Base-by-base conservation (phyloP, 2,329 filamentous ascomycete species). In the Alternaria ethzedia region DNA sequence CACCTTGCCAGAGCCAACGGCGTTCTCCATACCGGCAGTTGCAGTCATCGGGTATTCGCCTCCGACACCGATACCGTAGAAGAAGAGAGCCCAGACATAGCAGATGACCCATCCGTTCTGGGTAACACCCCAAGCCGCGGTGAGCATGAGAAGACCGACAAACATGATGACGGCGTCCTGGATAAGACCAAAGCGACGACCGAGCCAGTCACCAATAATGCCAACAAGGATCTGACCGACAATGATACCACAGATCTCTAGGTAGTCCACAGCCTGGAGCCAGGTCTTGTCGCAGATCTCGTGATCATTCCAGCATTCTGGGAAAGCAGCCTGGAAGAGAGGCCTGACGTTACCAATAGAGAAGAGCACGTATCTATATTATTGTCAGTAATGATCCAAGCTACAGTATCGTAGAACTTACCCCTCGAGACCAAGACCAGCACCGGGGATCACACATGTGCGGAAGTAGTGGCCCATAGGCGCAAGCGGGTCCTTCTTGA, bases 1-100 rank as follows among this genome's bases (percentile, higher is more conserved):
- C 57, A 97, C 83, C 79, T 91, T 94, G 66, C 95, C 94, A 41
- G 93, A 82, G n/a, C 92, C 89, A 49, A 94, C 91, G 15, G 93
- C 91, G 75, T 94, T 93, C 80, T 97, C 94, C 89, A 98, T 97
- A 64, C 94, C 94, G 9, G 93, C 94, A 12, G 95, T 97, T 17
- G 95, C 95, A 32, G 95, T 98, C 87, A 97, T 97, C 67, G 95
- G 95, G 78, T 98, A 97, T 82, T 97, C 94, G 71, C 94, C 94
- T 73, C 93, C 93, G 59, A 88, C 85, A 74, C 85, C 86, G 54
- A 90, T 86, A 75, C 90, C 89, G 81, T 96, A 96, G 84, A 98
- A 92, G 86, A 97, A 97, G 41, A 98, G 87, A 43, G 93, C 93
- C 91, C 92, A 97, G 65, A 91, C 92, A 79, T 98, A 98, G 86